phyloP scores from a whole-genome alignment of 345 rosid genomes.

The Populus tremula region DNA sequence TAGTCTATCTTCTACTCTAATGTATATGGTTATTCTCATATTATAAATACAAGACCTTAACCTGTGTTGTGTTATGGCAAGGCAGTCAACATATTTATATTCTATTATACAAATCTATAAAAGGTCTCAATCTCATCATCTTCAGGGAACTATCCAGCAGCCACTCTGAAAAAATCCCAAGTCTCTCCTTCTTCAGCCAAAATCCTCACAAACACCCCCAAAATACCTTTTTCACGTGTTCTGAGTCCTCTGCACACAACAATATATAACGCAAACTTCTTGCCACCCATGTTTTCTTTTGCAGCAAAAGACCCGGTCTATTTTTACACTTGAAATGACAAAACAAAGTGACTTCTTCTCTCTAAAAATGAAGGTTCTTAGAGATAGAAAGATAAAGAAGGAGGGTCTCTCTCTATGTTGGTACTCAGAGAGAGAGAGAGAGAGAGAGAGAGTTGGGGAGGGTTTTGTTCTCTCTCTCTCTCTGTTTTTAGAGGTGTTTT shows the following conservation, averaged over 20 bases:
- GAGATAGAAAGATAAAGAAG: neutral
- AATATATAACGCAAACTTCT: constrained; percentile 49
- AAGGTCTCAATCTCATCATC: constrained; percentile 40
- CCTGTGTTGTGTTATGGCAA: no score
- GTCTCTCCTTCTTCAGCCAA: constrained; percentile 58
- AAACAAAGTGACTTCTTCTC: neutral
- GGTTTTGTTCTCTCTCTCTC: no score
- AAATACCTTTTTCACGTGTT: constrained; percentile 54
- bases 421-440: no score
- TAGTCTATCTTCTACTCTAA: no score
- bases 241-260: constrained; percentile 68
- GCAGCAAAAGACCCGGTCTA: neutral
- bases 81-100: no score
- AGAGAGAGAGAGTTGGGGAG: no score
- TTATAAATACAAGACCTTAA: no score
- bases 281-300: constrained; percentile 17
- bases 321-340: neutral
- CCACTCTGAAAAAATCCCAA: constrained; percentile 51
- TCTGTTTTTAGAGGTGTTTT: no score
- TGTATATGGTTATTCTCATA: no score
- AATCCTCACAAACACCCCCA: constrained; percentile 49
- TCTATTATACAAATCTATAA: constrained; percentile 31
- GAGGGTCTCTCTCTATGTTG: no score
- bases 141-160: constrained; percentile 49
- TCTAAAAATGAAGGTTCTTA: neutral